A percentile compares a stretch with the other conserved stretches of the same genome.
phyloP scores from a whole-genome alignment of 352 stramenopile genomes.

The Pythium rishiriense region DNA sequence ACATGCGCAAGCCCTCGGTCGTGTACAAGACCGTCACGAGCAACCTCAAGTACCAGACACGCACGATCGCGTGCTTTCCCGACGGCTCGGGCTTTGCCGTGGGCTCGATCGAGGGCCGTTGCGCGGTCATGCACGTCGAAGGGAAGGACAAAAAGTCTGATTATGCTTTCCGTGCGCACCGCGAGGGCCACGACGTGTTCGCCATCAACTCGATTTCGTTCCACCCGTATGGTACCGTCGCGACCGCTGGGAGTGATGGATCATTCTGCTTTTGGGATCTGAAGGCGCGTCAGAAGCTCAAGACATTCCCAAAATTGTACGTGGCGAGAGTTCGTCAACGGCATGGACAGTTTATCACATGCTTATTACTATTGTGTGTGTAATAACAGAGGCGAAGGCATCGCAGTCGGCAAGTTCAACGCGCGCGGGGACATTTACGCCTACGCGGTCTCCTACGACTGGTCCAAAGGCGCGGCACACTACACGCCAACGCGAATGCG shows the following conservation, averaged over 20 bases:
- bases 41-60: conserved; percentile 88
- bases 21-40: conserved; percentile 86
- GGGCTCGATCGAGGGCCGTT: conserved; percentile 90
- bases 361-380: background rate
- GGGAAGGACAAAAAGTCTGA: conserved; percentile 81
- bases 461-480: conserved; percentile 92
- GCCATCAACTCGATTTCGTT: conserved; percentile 90
- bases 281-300: conserved; percentile 96
- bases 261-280: conserved; percentile 99
- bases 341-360: background rate
- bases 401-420: conserved; percentile 93
- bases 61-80: conserved; percentile 89
- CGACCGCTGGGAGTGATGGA: conserved; percentile 94
- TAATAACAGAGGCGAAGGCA: conserved; percentile 77
- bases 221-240: conserved; percentile 94
- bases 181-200: conserved; percentile 86
- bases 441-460: conserved; percentile 97
- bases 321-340: conserved; percentile 9
- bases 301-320: conserved; percentile 84
- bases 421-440: conserved; percentile 93
- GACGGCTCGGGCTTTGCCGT: conserved; percentile 88
- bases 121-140: conserved; percentile 89
- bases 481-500: conserved; percentile 77
- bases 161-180: conserved; percentile 94
- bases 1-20: conserved; percentile 82